phyloP scores from a whole-genome alignment of 495 filamentous ascomycete genomes.

The Xylaria castorea region DNA sequence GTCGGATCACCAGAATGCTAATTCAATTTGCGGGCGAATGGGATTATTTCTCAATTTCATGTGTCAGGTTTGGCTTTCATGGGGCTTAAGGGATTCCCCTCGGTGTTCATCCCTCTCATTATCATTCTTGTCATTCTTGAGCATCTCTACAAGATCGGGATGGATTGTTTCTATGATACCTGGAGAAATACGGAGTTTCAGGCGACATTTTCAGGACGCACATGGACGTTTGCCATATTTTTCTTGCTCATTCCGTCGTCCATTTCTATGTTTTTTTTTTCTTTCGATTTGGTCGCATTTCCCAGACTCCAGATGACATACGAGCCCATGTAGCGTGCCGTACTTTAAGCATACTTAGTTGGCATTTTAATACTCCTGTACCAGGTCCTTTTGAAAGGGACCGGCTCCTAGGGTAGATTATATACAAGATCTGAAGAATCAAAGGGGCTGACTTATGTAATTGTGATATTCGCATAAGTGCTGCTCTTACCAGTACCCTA shows the following conservation, averaged over 20 bases:
- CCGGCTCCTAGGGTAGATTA: conserved; percentile 28
- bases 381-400: conserved; percentile 30
- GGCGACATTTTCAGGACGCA: conserved; percentile 28
- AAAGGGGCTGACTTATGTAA: neutral
- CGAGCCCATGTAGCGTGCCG: conserved; percentile 40
- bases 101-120: conserved; percentile 25
- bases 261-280: conserved; percentile 31
- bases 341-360: conserved; percentile 21
- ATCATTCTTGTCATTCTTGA: conserved; percentile 29
- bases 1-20: conserved; percentile 23
- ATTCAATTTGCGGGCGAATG: conserved; percentile 5
- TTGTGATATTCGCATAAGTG: neutral
- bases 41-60: conserved; percentile 1
- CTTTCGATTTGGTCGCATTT: conserved; percentile 26
- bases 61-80: conserved; percentile 10
- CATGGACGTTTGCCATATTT: conserved; percentile 30
- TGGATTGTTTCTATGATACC: conserved; percentile 42
- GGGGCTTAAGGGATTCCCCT: conserved; percentile 12
- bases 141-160: conserved; percentile 35
- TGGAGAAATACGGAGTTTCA: conserved; percentile 40
- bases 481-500: neutral
- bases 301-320: conserved; percentile 26
- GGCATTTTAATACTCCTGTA: conserved; percentile 41
- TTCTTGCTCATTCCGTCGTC: conserved; percentile 21
- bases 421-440: conserved; percentile 16